phyloP scores from a whole-genome alignment of 202 grass and related monocot genomes.

The Panicum virgatum region DNA sequence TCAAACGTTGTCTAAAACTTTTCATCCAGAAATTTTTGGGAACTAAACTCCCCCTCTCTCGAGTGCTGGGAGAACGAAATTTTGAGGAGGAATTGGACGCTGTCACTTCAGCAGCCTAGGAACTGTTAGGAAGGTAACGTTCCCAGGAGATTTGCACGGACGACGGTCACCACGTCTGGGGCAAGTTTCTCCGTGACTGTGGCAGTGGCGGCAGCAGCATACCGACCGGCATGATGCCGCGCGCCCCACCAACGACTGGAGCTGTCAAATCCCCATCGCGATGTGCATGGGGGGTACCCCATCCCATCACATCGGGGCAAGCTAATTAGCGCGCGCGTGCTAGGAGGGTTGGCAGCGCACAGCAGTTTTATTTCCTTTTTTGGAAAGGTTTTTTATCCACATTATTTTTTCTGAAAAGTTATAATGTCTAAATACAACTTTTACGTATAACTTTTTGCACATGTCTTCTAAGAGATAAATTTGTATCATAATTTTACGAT shows the following conservation, averaged over 20 bases:
- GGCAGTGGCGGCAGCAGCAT: neutral
- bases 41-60: too few species aligned
- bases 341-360: too few species aligned
- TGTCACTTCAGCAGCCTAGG: neutral
- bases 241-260: neutral
- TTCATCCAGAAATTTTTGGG: too few species aligned
- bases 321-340: too few species aligned
- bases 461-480: too few species aligned
- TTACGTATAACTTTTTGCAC: too few species aligned
- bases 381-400: too few species aligned
- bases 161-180: neutral
- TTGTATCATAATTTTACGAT: too few species aligned
- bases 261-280: neutral
- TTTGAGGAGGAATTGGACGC: neutral
- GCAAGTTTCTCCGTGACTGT: neutral
- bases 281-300: slow-evolving; percentile 8
- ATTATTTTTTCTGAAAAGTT: too few species aligned
- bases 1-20: too few species aligned
- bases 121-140: neutral
- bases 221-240: neutral
- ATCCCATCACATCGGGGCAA: slow-evolving; percentile 31
- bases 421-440: too few species aligned
- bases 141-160: slow-evolving; percentile 2
- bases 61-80: neutral
- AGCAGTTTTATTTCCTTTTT: too few species aligned